These are phyloP conservation scores for Carex cristatella DNA, from an alignment of 176 grass and related monocot species.

Conservation along the genomic window DNA sequence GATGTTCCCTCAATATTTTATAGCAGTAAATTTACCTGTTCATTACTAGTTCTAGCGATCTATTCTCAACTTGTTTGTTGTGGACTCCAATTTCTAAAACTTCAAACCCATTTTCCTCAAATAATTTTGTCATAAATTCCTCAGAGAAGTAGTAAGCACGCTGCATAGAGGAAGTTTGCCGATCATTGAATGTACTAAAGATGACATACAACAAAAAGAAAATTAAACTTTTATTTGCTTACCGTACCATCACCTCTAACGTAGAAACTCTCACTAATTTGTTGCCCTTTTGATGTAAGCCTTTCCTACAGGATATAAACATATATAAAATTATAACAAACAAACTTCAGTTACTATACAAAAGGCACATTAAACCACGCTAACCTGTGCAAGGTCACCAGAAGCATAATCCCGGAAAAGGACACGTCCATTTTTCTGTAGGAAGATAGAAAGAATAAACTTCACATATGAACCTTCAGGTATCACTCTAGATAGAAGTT, in stretches of 20 bases:
- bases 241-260: constrained; percentile 98
- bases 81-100: constrained; percentile 60
- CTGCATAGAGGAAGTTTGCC: constrained; percentile 39
- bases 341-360: neutral
- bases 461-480: neutral
- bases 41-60: constrained; percentile 84
- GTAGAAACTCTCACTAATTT: constrained; percentile 96
- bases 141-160: constrained; percentile 86
- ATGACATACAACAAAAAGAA: constrained; percentile 13
- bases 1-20: neutral
- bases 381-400: constrained; percentile 89
- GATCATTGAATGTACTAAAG: neutral
- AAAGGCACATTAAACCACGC: neutral
- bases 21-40: constrained; percentile 52
- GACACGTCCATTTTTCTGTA: constrained; percentile 65
- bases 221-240: constrained; percentile 18
- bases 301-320: constrained; percentile 63
- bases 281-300: constrained; percentile 75
- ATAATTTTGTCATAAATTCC: constrained; percentile 55
- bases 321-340: constrained; percentile 1
- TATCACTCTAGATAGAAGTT: neutral
- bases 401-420: constrained; percentile 89
- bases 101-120: constrained; percentile 59
- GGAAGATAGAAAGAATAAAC: constrained; percentile 6
- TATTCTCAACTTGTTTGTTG: constrained; percentile 91